Conservation (phyloP, 768 basidiomycete genomes). For the Pleurotus citrinopileatus region DNA sequence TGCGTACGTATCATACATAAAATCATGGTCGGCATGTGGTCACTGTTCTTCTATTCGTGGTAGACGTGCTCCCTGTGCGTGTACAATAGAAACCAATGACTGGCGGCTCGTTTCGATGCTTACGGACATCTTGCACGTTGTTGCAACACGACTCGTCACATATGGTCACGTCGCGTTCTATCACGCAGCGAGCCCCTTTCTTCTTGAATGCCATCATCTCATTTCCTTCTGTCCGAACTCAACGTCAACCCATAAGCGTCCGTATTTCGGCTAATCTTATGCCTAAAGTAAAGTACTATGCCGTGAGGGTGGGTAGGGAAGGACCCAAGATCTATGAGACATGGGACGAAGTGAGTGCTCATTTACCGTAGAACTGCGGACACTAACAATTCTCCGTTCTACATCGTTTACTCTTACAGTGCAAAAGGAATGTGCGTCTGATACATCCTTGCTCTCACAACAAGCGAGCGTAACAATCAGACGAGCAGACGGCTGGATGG, state of each 20-base stretch:
- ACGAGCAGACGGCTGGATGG: conserved; percentile 46
- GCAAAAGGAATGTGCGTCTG: conserved; percentile 39
- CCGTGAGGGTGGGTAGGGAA: conserved; percentile 54
- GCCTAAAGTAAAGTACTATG: conserved; percentile 49
- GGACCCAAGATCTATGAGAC: conserved; percentile 55
- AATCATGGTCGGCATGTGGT: too few species aligned
- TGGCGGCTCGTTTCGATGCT: too few species aligned
- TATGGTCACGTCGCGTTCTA: neutral
- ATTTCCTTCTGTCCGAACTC: too few species aligned
- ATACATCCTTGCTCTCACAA: neutral
- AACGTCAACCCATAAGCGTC: too few species aligned
- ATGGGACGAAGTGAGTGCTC: conserved; percentile 55
- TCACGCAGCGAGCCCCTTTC: neutral
- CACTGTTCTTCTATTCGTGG: too few species aligned
- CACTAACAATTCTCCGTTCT: neutral
- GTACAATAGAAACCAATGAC: too few species aligned
- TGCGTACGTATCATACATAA: too few species aligned
- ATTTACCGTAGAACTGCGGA: neutral
- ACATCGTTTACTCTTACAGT: conserved; percentile 31
- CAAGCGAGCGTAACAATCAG: neutral
- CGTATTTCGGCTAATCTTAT: conserved; percentile 16
- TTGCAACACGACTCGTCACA: neutral
- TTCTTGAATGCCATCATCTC: too few species aligned
- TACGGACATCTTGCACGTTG: neutral
- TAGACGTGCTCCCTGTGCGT: too few species aligned